Conservation (phyloP, 495 filamentous ascomycete genomes). For the Hypoxylon fragiforme region DNA sequence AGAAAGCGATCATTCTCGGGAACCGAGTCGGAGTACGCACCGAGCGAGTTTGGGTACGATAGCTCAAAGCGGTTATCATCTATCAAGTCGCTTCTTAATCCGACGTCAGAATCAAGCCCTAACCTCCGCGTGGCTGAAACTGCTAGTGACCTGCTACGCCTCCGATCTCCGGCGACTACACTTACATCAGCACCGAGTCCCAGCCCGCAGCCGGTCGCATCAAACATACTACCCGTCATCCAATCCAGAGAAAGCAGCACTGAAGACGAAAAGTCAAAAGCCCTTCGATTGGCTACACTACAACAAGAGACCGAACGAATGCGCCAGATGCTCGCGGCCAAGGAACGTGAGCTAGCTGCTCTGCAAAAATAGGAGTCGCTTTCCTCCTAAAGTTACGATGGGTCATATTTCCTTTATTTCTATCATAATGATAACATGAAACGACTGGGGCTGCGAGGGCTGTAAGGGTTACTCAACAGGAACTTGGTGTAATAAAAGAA, state of each 20-base stretch:
- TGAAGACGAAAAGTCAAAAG: slow-evolving; percentile 58
- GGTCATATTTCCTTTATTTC: slow-evolving; percentile 1
- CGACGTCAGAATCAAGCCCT: slow-evolving; percentile 38
- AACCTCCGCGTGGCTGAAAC: slow-evolving; percentile 25
- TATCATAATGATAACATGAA: slow-evolving; percentile 17
- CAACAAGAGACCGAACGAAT: slow-evolving; percentile 77
- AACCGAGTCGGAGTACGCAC: slow-evolving; percentile 49
- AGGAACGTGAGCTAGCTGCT: slow-evolving; percentile 78
- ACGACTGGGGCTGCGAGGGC: slow-evolving; percentile 17
- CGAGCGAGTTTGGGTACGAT: slow-evolving; percentile 35
- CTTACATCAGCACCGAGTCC: slow-evolving; percentile 42
- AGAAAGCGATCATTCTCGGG: slow-evolving; percentile 70
- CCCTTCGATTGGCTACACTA: slow-evolving; percentile 66
- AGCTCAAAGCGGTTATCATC: slow-evolving; percentile 67
- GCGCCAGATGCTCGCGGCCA: slow-evolving; percentile 71
- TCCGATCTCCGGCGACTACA: slow-evolving; percentile 43
- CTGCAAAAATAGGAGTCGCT: slow-evolving; percentile 49
- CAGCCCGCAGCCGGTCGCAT: slow-evolving; percentile 36
- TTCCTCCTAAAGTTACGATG: neutral
- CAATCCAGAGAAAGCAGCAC: slow-evolving; percentile 46
- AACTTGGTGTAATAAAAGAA: slow-evolving; percentile 7
- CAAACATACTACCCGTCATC: slow-evolving; percentile 37
- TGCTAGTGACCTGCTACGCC: slow-evolving; percentile 33
- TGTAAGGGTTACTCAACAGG: slow-evolving; percentile 5
- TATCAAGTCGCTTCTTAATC: slow-evolving; percentile 81